Evolutionary conservation across 108 stramenopile genomes (phyloP).

Genomic region (Pseudonitzschia multistriata): DNA sequence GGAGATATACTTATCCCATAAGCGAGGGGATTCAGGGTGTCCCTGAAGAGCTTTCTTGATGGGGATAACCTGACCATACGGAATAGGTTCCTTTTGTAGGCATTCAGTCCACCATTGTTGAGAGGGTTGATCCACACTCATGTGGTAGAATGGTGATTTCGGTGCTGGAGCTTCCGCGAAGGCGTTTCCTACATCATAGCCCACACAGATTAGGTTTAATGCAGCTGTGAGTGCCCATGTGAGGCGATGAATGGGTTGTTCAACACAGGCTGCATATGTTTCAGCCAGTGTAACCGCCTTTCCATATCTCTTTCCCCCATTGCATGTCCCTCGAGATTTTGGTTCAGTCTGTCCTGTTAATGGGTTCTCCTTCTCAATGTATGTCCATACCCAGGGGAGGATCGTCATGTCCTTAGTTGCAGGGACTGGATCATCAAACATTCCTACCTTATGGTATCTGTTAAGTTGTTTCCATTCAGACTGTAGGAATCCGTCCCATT

Average conservation of each 20-base stretch:
- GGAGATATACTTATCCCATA: constrained; percentile 4
- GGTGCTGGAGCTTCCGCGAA: constrained; percentile 38
- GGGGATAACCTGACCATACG: constrained; percentile 23
- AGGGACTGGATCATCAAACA: constrained; percentile 14
- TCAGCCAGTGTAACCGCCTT: neutral
- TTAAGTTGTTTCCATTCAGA: constrained; percentile 19
- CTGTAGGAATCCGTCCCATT: constrained; percentile 15
- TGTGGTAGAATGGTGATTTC: constrained; percentile 17
- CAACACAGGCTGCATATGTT: constrained; percentile 24
- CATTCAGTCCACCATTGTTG: constrained; percentile 32
- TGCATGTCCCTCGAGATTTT: constrained; percentile 12
- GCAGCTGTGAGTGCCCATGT: constrained; percentile 35
- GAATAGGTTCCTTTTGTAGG: neutral
- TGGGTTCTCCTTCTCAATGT: constrained; percentile 8
- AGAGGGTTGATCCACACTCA: constrained; percentile 31
- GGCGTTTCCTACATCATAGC: constrained; percentile 41
- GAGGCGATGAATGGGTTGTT: constrained; percentile 27
- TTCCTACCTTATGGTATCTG: constrained; percentile 13
- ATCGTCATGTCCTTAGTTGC: neutral
- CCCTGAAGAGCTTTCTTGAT: constrained; percentile 36
- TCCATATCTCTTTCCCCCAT: constrained; percentile 20
- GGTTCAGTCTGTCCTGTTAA: neutral
- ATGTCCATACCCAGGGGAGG: constrained; percentile 25
- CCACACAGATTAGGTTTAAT: constrained; percentile 11
- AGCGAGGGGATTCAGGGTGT: constrained; percentile 30